Conservation (phyloP, 345 rosid species). For the Corchorus capsularis region DNA sequence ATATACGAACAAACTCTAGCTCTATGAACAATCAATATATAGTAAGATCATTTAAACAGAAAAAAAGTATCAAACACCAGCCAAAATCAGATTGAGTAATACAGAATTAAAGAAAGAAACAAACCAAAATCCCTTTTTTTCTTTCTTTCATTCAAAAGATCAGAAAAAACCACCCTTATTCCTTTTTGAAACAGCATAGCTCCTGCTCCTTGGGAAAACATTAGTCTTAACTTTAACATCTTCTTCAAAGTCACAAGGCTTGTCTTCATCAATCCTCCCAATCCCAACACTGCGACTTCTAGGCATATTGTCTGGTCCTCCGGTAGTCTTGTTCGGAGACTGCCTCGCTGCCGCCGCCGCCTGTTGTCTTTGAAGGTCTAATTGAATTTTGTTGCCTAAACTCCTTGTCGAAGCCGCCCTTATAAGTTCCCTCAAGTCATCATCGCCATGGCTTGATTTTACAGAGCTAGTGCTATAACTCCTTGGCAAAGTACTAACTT, state of each 20-base stretch:
- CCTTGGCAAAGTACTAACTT: constrained; percentile 43
- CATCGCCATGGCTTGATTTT: constrained; percentile 29
- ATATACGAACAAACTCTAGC: background rate
- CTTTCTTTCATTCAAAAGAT: too few species aligned
- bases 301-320: constrained; percentile 22
- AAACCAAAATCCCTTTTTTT: too few species aligned
- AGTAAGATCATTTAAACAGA: background rate
- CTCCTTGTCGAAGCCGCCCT: constrained; percentile 52
- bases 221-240: constrained; percentile 24
- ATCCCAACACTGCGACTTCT: constrained; percentile 48
- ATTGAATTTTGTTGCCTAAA: constrained; percentile 11
- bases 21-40: background rate
- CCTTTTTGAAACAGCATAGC: constrained; percentile 37
- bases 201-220: constrained; percentile 44
- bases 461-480: constrained; percentile 50
- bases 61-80: background rate
- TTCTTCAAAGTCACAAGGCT: constrained; percentile 52
- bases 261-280: constrained; percentile 84
- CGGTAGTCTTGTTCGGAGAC: background rate
- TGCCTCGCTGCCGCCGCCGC: background rate
- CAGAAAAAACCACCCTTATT: constrained; percentile 18
- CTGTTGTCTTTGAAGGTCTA: constrained; percentile 10
- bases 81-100: background rate
- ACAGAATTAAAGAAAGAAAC: background rate
- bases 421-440: constrained; percentile 49